These are phyloP conservation scores for Phytophthora vignae DNA, from an alignment of 352 stramenopile genomes.

Conservation along the genomic window DNA sequence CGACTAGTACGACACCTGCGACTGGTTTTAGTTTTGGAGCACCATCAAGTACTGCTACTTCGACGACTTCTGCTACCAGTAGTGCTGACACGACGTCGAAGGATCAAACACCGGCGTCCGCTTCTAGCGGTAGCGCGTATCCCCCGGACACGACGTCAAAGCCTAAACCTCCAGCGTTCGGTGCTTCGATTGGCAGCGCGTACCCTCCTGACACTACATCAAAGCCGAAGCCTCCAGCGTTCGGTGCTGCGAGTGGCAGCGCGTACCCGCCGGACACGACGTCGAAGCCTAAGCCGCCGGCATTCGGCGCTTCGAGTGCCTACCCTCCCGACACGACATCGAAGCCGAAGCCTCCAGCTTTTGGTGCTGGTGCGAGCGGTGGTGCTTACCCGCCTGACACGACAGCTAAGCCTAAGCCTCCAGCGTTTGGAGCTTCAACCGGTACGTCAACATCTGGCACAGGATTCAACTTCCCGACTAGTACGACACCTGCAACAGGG, in stretches of 20 bases:
- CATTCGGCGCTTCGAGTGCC: not conserved
- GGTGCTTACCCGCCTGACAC: not conserved
- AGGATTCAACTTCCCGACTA: constrained; percentile 32
- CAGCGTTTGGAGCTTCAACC: not conserved
- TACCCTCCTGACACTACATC: constrained; percentile 40
- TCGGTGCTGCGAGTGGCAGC: constrained; percentile 1
- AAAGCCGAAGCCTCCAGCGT: constrained; percentile 16
- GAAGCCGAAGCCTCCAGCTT: not conserved
- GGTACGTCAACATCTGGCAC: constrained; percentile 8
- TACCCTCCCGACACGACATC: not conserved
- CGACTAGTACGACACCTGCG: not conserved
- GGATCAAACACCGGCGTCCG: constrained; percentile 4
- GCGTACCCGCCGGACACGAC: constrained; percentile 41
- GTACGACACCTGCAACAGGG: constrained; percentile 16
- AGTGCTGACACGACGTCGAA: constrained; percentile 26
- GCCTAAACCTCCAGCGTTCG: constrained; percentile 20
- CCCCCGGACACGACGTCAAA: constrained; percentile 25
- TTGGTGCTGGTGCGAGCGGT: not conserved
- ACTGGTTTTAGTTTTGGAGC: constrained; percentile 15
- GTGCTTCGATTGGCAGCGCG: constrained; percentile 1
- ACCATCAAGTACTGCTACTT: not conserved
- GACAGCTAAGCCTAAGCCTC: not conserved
- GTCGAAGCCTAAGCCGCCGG: constrained; percentile 26
- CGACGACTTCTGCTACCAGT: not conserved
- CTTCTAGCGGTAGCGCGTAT: not conserved